Evolutionary conservation across 176 grass and related monocot genomes (phyloP).

Genomic region (Ananas comosus): DNA sequence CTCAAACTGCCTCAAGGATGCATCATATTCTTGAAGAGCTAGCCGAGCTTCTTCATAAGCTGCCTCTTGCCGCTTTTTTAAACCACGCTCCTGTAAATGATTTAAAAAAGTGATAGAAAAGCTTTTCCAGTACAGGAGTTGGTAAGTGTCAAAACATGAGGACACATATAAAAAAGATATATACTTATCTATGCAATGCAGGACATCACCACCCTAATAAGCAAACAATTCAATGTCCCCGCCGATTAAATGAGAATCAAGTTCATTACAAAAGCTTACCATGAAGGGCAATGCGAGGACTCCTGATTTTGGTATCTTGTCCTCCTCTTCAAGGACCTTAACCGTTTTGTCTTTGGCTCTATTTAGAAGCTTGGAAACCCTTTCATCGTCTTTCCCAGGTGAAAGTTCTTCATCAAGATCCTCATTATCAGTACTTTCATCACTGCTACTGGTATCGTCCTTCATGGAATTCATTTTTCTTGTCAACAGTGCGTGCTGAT

Average conservation of each 20-base stretch:
- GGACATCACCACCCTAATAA: not conserved
- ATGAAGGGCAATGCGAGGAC: conserved; percentile 92
- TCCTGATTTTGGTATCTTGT: conserved; percentile 52
- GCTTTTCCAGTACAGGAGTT: no score
- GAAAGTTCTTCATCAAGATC: conserved; percentile 31
- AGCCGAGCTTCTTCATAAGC: conserved; percentile 57
- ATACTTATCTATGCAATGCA: not conserved
- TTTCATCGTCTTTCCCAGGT: conserved; percentile 20
- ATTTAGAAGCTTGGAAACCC: conserved; percentile 44
- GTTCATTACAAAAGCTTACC: conserved; percentile 27
- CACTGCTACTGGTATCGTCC: conserved; percentile 53
- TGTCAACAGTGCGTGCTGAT: conserved; percentile 63
- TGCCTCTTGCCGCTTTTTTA: conserved; percentile 70
- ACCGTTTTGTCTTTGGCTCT: conserved; percentile 69
- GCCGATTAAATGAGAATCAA: no score
- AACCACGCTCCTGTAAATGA: conserved; percentile 61
- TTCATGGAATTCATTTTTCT: conserved; percentile 88
- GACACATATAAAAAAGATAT: not conserved
- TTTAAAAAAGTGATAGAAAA: conserved; percentile 1
- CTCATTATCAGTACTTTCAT: conserved; percentile 54
- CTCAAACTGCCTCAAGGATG: conserved; percentile 65
- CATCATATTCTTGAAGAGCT: conserved; percentile 74
- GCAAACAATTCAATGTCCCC: not conserved
- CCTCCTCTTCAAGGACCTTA: conserved; percentile 47
- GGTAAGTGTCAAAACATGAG: no score